Base-by-base conservation (phyloP, 768 basidiomycete genomes). In the Dioszegia aurantiaca region DNA sequence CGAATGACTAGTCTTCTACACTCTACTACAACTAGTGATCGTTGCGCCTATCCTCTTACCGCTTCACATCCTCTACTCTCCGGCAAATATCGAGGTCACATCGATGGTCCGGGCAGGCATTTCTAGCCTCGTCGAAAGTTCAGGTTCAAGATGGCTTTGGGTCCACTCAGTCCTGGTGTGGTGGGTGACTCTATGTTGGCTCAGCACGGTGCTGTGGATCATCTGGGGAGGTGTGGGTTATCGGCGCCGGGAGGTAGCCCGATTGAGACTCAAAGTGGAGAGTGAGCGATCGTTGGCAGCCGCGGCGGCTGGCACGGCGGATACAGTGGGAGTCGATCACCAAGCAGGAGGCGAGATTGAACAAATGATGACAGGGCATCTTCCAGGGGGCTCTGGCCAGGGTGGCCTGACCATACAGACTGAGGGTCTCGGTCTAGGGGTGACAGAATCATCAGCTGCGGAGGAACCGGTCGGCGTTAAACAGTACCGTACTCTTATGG, bases 401-500 rank as follows among this genome's bases (percentile, higher is more conserved):
- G 14, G 14, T 14, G 33, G 33, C 33, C 14, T 33, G 14, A 33
- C 8, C 14, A 33, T 33, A 6, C 6, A 33, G 33, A 33, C 33
- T 33, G 33, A 33, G 33, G 33, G 33, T 6, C 33, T 33, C 8
- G 33, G 33, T 33, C 6, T 33, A 6, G 33, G 33, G 14, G 33
- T 6, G 6, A 14, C 33, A 6, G 33, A 33, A 33, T 6, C 33
- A 14, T 14, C 6, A 6, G 14, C 14, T 6, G 59, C 33, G 19
- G 69, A 68, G 9, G 64, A 65, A 24, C 61, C 55, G 19, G 61
- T 69, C 23, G 75, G 75, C 0, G 59, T 68, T 42, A 72, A 72
- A 51, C 49, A 63, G 27, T 75, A 64, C 46, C 84, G 89, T 17
- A 90, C 90, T 0, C 77, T 93, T 58, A 88, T 93, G 86, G 86